Evolutionary conservation across 164 flowering plant species (phyloP).

Genomic region (Kingdonia uniflora): DNA sequence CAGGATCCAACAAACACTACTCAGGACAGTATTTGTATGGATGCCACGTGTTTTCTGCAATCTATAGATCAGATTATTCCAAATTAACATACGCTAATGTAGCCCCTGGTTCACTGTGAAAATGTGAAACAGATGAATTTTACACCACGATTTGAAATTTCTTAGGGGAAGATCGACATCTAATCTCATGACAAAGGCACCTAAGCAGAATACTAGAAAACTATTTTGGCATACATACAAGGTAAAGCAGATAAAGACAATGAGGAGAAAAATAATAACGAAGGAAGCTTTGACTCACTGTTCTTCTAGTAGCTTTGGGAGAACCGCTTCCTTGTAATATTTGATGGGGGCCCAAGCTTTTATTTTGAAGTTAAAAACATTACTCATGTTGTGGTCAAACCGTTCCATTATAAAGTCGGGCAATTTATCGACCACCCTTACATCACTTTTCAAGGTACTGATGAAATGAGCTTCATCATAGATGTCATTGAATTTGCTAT

Average conservation of each 20-base stretch:
- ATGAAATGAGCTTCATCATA: conserved; percentile 79
- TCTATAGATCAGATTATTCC: too few species aligned
- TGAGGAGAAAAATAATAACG: conserved; percentile 1
- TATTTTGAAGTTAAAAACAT: conserved; percentile 69
- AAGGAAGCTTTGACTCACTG: conserved; percentile 37
- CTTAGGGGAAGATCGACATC: too few species aligned
- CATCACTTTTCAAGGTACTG: conserved; percentile 49
- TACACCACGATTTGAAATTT: too few species aligned
- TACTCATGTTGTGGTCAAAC: conserved; percentile 68
- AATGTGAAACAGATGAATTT: too few species aligned
- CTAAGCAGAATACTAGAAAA: too few species aligned
- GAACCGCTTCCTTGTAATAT: conserved; percentile 66
- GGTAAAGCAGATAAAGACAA: background rate
- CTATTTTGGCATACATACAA: background rate
- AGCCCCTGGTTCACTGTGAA: too few species aligned
- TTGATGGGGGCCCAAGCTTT: conserved; percentile 83
- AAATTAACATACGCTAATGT: too few species aligned
- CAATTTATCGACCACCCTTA: conserved; percentile 50
- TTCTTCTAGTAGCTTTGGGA: conserved; percentile 83
- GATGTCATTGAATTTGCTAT: conserved; percentile 81
- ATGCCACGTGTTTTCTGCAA: too few species aligned
- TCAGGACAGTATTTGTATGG: too few species aligned
- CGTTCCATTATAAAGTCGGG: conserved; percentile 79
- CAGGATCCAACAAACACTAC: too few species aligned
- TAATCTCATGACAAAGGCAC: too few species aligned